These are phyloP conservation scores for Bondarzewia mesenterica DNA, from an alignment of 1,284 basidiomycete genomes.

Conservation along the genomic window DNA sequence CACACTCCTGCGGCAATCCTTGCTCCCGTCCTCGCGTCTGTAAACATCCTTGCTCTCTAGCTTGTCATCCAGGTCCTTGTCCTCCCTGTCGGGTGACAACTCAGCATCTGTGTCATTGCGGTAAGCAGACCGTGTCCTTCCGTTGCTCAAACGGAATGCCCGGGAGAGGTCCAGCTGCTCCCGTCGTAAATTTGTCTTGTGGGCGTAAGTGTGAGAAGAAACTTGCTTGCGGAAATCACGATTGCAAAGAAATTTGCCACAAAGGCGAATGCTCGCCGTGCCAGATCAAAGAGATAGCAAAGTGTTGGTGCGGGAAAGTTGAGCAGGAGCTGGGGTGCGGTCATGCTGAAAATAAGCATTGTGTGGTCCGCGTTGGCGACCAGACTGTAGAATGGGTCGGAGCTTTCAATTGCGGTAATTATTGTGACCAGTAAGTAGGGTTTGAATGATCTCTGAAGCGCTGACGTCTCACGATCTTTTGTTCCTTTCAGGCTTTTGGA, in stretches of 20 bases:
- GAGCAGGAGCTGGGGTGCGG: constrained; percentile 59
- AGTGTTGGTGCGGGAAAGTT: constrained; percentile 76
- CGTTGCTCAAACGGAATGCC: constrained; percentile 48
- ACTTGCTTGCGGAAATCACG: constrained; percentile 65
- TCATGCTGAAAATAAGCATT: constrained; percentile 32
- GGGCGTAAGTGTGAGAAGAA: constrained; percentile 51
- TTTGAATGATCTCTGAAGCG: background rate
- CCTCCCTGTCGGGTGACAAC: constrained; percentile 56
- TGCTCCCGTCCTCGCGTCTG: constrained; percentile 65
- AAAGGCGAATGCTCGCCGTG: constrained; percentile 65
- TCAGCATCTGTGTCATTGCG: constrained; percentile 59
- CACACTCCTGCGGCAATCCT: constrained; percentile 78
- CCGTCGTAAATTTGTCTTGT: constrained; percentile 49
- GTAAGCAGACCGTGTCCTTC: constrained; percentile 50
- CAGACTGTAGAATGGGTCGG: constrained; percentile 47
- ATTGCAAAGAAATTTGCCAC: constrained; percentile 60
- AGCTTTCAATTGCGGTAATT: constrained; percentile 54
- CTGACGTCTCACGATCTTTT: background rate
- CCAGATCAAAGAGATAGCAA: constrained; percentile 38
- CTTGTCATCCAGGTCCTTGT: constrained; percentile 74
- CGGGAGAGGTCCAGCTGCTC: constrained; percentile 11
- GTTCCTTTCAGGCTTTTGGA: constrained; percentile 51
- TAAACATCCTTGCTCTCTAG: constrained; percentile 62
- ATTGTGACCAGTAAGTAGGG: constrained; percentile 48
- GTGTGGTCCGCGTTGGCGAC: constrained; percentile 15